phyloP scores from a whole-genome alignment of 768 basidiomycete genomes.

The Cystofilobasidium capitatum region DNA sequence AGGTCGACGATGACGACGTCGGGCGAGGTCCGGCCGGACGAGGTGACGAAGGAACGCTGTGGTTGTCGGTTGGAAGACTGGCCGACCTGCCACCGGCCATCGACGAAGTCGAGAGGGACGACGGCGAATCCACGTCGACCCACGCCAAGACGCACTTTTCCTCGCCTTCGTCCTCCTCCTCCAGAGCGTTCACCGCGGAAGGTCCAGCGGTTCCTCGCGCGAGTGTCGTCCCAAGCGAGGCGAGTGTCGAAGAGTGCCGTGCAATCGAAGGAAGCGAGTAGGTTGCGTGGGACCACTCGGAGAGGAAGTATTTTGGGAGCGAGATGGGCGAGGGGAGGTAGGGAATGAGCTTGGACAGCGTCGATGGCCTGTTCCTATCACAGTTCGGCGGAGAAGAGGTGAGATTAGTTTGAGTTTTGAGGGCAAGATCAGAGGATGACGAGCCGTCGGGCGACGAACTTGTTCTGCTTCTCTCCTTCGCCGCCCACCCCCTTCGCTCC shows the following conservation, averaged over 20 bases:
- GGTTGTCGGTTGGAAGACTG: no score
- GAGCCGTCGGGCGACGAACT: constrained; percentile 12
- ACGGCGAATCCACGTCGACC: constrained; percentile 41
- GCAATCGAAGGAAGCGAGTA: constrained; percentile 72
- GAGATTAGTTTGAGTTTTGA: no score
- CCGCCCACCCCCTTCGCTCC: constrained; percentile 47
- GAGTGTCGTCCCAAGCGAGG: constrained; percentile 16
- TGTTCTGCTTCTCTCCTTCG: constrained; percentile 42
- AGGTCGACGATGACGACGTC: not conserved
- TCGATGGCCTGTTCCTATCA: constrained; percentile 68
- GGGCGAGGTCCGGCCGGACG: not conserved
- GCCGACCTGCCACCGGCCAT: no score
- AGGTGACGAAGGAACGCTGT: no score
- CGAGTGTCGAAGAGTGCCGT: constrained; percentile 52
- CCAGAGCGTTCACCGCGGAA: constrained; percentile 30
- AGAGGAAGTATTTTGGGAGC: constrained; percentile 80
- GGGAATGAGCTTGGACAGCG: constrained; percentile 66
- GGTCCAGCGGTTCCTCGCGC: constrained; percentile 19
- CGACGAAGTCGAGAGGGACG: no score
- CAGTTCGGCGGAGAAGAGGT: not conserved
- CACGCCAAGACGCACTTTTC: constrained; percentile 82
- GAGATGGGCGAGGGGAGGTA: constrained; percentile 49
- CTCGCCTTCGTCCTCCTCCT: constrained; percentile 42
- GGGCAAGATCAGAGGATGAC: not conserved
- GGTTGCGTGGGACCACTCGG: constrained; percentile 93